Base-by-base conservation (phyloP, 148 eudicot genomes). In the Dianthus caryophyllus region DNA sequence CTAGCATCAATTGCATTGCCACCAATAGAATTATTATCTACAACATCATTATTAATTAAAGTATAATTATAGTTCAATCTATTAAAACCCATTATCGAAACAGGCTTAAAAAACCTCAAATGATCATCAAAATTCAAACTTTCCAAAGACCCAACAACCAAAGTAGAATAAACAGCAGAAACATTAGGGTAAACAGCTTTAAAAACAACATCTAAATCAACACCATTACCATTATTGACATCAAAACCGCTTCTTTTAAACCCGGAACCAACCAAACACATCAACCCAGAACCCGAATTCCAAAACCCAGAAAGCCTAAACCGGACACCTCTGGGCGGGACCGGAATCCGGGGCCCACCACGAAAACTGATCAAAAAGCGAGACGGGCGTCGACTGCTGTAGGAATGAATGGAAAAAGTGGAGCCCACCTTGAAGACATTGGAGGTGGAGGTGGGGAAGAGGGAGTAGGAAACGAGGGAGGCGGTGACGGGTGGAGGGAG, bases 201-300 rank as follows among this genome's bases (percentile, higher is more conserved):
- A 18, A 94, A 78, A 69, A 83, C 86, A 74, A 68, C 88, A 73
- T 71, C 57, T 44, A 39, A 31, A 5, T 29, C 47, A 15, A 65
- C 12, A 63, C 20, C 16, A 14, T 73, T 71, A 68, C 75, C 70
- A 62, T 56, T 30, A n/a, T n/a, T n/a, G n/a, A n/a, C n/a, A 4
- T 2, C 15, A 4, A 56, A 41, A 33, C 3, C 39, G 8, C 3
- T 8, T 2, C 27, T 31, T 39, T 57, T 58, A 5, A 18, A 27
- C 52, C 89, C 96, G 36, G 80, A 79, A 31, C 96, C 97, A 36
- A 90, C 84, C 96, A 90, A 79, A 78, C 98, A 94, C 20, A 90
- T 69, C 64, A 76, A 77, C 43, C 91, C 92, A 17, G 86, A 72
- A 21, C 30, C 5, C 20, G 86, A 80, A 54, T 84, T 67, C 92